phyloP scores from a whole-genome alignment of 352 stramenopile species.

The Phytopythium helicoides region DNA sequence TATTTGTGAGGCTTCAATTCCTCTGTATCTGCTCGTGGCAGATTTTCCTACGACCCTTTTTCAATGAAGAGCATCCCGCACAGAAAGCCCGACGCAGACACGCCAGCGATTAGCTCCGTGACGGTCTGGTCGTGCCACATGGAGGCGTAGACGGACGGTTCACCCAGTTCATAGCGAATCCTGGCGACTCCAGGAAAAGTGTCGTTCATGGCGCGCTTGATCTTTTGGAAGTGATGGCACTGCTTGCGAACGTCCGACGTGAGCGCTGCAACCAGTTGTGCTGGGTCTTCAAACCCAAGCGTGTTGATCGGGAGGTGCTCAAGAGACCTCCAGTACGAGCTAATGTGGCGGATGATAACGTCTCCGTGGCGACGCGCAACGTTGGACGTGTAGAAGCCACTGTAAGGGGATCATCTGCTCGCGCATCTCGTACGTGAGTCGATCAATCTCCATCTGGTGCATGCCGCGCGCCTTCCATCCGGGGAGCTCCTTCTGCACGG shows the following conservation, averaged over 20 bases:
- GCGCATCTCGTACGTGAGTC: constrained; percentile 52
- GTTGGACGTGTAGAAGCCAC: constrained; percentile 55
- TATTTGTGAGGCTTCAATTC: too few species aligned
- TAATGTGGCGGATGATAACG: constrained; percentile 59
- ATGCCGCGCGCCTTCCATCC: constrained; percentile 44
- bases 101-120: constrained; percentile 45
- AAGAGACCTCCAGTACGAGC: constrained; percentile 36
- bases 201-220: constrained; percentile 45
- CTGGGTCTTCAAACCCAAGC: constrained; percentile 38
- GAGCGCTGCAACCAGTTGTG: constrained; percentile 39
- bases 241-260: constrained; percentile 54
- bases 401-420: constrained; percentile 60
- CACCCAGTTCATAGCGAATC: constrained; percentile 41
- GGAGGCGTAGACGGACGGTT: constrained; percentile 23
- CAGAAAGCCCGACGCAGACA: constrained; percentile 40
- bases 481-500: constrained; percentile 28
- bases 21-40: too few species aligned
- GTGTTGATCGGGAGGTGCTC: constrained; percentile 44
- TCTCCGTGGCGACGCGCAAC: constrained; percentile 48
- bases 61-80: constrained; percentile 57
- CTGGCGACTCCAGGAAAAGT: constrained; percentile 35
- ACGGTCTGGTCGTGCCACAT: constrained; percentile 40
- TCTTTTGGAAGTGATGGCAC: constrained; percentile 49
- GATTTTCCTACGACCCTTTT: constrained; percentile 18
- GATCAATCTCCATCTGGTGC: constrained; percentile 65